Conservation (phyloP, 2,329 filamentous ascomycete genomes). For the Colletotrichum kahawae region DNA sequence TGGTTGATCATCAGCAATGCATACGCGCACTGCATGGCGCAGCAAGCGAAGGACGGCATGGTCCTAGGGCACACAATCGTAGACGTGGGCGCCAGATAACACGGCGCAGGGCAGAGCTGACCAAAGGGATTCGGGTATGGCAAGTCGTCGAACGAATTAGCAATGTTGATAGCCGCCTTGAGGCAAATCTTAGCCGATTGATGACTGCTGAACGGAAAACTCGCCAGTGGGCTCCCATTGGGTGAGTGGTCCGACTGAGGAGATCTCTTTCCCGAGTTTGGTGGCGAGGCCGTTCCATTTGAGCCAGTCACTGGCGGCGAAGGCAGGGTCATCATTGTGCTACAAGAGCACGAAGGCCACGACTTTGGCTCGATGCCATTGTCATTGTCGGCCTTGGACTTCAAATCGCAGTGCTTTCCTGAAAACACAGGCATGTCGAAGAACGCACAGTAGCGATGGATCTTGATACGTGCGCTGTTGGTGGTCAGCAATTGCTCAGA, state of each 20-base stretch:
- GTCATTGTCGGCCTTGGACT: conserved; percentile 30
- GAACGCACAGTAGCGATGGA: conserved; percentile 58
- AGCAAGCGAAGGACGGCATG: conserved; percentile 50
- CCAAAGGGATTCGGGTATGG: conserved; percentile 50
- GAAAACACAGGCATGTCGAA: conserved; percentile 54
- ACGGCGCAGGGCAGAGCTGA: conserved; percentile 35
- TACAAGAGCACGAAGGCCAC: conserved; percentile 40
- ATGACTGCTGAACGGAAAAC: conserved; percentile 50
- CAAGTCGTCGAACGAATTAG: conserved; percentile 47
- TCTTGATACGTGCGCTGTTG: conserved; percentile 52
- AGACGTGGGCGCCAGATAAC: conserved; percentile 39
- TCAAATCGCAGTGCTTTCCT: conserved; percentile 54
- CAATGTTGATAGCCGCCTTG: conserved; percentile 52
- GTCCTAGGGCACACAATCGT: conserved; percentile 45
- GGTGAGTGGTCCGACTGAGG: conserved; percentile 20
- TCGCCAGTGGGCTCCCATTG: conserved; percentile 11
- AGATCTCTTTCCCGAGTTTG: conserved; percentile 24
- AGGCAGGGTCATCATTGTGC: conserved; percentile 29
- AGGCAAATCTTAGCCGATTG: conserved; percentile 55
- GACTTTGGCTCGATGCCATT: conserved; percentile 33
- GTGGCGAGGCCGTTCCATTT: conserved; percentile 28
- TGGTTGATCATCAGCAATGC: conserved; percentile 47
- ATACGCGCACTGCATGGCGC: conserved; percentile 51
- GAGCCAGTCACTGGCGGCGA: conserved; percentile 33
- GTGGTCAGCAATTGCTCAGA: neutral